phyloP scores from a whole-genome alignment of 75 land plant genomes.

The Pinus taeda region DNA sequence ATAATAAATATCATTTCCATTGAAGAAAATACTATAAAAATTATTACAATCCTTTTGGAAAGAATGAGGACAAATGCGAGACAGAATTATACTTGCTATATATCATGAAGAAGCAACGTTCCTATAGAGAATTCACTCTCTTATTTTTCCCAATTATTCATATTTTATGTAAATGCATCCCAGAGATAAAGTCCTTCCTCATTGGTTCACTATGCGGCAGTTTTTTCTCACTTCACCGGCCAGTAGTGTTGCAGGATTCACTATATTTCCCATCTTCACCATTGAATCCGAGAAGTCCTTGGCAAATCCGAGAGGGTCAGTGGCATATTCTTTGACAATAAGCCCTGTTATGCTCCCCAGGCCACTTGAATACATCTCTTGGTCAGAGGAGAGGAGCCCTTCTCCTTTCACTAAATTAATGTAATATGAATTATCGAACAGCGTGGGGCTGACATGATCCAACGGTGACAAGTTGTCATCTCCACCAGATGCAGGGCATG shows the following conservation, averaged over 20 bases:
- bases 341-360: conserved; percentile 25
- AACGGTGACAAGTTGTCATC: conserved; percentile 47
- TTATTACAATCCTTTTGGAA: too few relatives aligned
- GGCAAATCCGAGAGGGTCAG: conserved; percentile 39
- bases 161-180: too few relatives aligned
- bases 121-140: too few relatives aligned
- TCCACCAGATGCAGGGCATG: conserved; percentile 37
- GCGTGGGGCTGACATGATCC: conserved; percentile 60
- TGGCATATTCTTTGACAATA: conserved; percentile 42
- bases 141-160: too few relatives aligned
- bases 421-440: conserved; percentile 75
- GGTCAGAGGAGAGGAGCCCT: conserved; percentile 61
- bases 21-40: too few relatives aligned
- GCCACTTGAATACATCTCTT: too few relatives aligned
- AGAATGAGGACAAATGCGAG: too few relatives aligned
- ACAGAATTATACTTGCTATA: too few relatives aligned
- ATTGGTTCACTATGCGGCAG: conserved; percentile 59
- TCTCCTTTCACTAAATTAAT: conserved; percentile 39
- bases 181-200: not conserved
- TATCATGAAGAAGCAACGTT: too few relatives aligned
- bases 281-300: conserved; percentile 67
- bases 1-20: too few relatives aligned
- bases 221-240: conserved; percentile 75
- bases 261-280: conserved; percentile 75
- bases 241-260: conserved; percentile 28